Evolutionary conservation across 2,329 filamentous ascomycete genomes (phyloP).

Genomic region (Aspergillus intermedius): DNA sequence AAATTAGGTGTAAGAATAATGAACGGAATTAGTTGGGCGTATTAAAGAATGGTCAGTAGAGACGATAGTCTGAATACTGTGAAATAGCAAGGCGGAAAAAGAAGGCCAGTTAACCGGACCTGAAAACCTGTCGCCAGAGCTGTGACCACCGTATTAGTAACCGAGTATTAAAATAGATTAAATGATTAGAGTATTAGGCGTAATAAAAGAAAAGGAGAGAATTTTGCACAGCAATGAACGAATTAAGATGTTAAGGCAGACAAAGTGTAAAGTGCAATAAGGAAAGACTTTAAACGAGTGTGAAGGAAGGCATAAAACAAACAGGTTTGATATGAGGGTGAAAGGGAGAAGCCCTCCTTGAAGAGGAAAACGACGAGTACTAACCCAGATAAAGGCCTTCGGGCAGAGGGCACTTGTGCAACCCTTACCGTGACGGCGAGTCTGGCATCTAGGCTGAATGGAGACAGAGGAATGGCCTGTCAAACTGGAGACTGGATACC

Average conservation of each 20-base stretch:
- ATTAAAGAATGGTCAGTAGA: conserved; percentile 42
- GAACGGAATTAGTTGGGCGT: conserved; percentile 55
- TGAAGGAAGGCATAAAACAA: conserved; percentile 7
- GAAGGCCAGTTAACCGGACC: conserved; percentile 21
- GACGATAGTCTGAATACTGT: conserved; percentile 36
- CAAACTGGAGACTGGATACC: conserved; percentile 31
- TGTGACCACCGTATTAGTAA: conserved; percentile 28
- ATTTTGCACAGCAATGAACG: background rate
- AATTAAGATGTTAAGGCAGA: background rate
- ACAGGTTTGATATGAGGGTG: conserved; percentile 3
- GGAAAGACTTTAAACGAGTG: conserved; percentile 8
- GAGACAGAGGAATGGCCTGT: conserved; percentile 36
- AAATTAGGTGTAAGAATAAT: conserved; percentile 40
- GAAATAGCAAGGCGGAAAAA: conserved; percentile 8
- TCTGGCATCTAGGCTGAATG: conserved; percentile 40
- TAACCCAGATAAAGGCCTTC: conserved; percentile 38
- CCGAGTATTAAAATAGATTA: conserved; percentile 6
- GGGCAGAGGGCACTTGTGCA: conserved; percentile 34
- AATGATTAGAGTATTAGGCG: conserved; percentile 11
- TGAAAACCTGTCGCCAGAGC: conserved; percentile 28
- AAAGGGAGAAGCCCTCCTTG: conserved; percentile 17
- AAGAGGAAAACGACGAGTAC: conserved; percentile 21
- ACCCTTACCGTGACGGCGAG: conserved; percentile 39
- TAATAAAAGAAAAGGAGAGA: conserved; percentile 10
- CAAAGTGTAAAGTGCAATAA: conserved; percentile 8